Percentiles rank a stretch among this genome's conserved stretches.
Evolutionary conservation across 2,329 filamentous ascomycete genomes (phyloP).

Genomic region (Cercospora sp.): DNA sequence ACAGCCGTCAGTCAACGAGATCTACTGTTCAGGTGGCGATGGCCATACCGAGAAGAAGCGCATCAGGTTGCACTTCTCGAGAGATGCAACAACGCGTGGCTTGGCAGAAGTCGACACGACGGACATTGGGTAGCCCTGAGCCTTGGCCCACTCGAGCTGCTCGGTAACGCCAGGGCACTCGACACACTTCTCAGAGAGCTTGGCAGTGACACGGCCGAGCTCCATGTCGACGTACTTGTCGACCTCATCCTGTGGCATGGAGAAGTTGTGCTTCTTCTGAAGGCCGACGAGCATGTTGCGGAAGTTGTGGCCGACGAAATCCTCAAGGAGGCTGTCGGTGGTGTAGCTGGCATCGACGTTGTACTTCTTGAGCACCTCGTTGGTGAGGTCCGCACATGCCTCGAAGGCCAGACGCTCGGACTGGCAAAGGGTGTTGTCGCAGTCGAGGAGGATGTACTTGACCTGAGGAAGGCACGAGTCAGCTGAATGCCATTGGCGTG

Average conservation of each 20-base stretch:
- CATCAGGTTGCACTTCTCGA: slow-evolving; percentile 76
- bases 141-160: slow-evolving; percentile 59
- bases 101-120: slow-evolving; percentile 82
- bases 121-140: slow-evolving; percentile 65
- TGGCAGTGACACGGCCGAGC: slow-evolving; percentile 79
- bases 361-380: slow-evolving; percentile 73
- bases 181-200: slow-evolving; percentile 54
- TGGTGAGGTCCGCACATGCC: slow-evolving; percentile 85
- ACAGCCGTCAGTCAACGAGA: neutral
- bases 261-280: slow-evolving; percentile 73
- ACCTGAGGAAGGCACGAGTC: slow-evolving; percentile 33
- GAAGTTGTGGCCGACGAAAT: slow-evolving; percentile 95
- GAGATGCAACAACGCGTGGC: slow-evolving; percentile 72
- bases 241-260: slow-evolving; percentile 66
- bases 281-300: slow-evolving; percentile 82
- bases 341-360: slow-evolving; percentile 70
- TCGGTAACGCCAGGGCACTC: slow-evolving; percentile 58
- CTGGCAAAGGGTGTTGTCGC: slow-evolving; percentile 88
- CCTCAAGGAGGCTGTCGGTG: slow-evolving; percentile 72
- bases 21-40: neutral
- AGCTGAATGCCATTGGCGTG: neutral
- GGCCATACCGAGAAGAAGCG: slow-evolving; percentile 66
- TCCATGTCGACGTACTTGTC: slow-evolving; percentile 74
- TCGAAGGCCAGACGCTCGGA: slow-evolving; percentile 90
- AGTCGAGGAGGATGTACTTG: slow-evolving; percentile 56